phyloP scores from a whole-genome alignment of 225 moss, liverwort and hornwort genomes.

The Lunularia cruciata region DNA sequence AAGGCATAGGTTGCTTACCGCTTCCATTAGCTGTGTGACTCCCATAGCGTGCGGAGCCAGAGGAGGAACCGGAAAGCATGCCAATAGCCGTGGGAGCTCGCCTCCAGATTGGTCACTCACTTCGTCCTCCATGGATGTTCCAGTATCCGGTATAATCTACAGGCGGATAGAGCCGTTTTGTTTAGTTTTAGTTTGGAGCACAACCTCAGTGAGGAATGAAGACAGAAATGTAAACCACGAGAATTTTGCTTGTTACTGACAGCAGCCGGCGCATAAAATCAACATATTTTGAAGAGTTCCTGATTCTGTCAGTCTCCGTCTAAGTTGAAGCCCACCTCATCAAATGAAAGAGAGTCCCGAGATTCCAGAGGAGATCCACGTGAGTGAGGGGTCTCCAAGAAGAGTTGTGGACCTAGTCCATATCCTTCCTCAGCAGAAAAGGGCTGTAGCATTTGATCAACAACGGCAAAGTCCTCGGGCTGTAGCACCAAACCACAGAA shows the following conservation, averaged over 20 bases:
- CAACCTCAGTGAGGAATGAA: not conserved
- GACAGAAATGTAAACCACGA: not conserved
- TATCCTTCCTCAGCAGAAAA: conserved; percentile 62
- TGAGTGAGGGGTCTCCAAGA: conserved; percentile 55
- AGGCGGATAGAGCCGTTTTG: not conserved
- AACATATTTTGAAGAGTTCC: not conserved
- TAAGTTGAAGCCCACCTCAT: conserved; percentile 57
- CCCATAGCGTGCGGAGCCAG: conserved; percentile 58
- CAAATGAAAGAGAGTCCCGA: conserved; percentile 75
- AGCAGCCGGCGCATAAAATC: too few relatives aligned
- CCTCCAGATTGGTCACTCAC: conserved; percentile 49
- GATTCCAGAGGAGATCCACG: conserved; percentile 58
- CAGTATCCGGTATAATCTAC: conserved; percentile 26
- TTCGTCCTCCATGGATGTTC: conserved; percentile 51
- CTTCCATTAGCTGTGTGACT: conserved; percentile 73
- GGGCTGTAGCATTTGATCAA: conserved; percentile 65
- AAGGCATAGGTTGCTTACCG: conserved; percentile 35
- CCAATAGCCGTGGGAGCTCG: conserved; percentile 51
- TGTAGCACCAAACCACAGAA: conserved; percentile 27
- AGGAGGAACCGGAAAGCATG: conserved; percentile 53
- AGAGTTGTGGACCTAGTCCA: conserved; percentile 51
- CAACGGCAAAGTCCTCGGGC: conserved; percentile 66
- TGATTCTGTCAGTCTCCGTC: not conserved
- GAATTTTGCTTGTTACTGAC: not conserved
- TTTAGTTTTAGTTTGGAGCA: not conserved